A percentile compares a stretch with the other conserved stretches of the same genome.
Conservation (phyloP, 1,284 basidiomycete genomes). For the Stygiomarasmius scandens region DNA sequence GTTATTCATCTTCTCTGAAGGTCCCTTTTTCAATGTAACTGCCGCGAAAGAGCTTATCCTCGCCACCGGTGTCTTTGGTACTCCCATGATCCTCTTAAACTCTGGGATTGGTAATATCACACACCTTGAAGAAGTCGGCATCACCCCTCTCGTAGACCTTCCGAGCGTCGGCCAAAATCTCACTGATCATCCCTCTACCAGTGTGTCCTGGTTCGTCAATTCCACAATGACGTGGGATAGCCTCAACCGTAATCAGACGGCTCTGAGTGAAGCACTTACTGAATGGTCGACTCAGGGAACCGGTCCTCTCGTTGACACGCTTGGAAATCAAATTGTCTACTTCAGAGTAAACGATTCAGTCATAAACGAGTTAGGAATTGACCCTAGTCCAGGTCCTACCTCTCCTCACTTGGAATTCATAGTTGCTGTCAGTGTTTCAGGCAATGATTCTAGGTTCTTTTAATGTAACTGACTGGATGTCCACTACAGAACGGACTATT, state of each 20-base stretch:
- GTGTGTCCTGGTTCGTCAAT: constrained; percentile 20
- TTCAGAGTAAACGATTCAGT: constrained; percentile 16
- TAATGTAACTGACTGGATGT: constrained; percentile 6
- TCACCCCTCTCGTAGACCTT: constrained; percentile 26
- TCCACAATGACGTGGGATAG: constrained; percentile 19
- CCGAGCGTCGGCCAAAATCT: constrained; percentile 36
- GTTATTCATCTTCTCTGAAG: constrained; percentile 16
- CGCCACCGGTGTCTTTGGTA: constrained; percentile 22
- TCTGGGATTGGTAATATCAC: constrained; percentile 33
- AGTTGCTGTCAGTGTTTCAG: constrained; percentile 14
- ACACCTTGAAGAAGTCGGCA: constrained; percentile 25
- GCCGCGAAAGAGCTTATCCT: constrained; percentile 26
- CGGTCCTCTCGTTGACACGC: constrained; percentile 19
- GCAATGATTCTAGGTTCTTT: no score
- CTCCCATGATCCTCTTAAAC: constrained; percentile 33
- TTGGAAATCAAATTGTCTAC: constrained; percentile 17
- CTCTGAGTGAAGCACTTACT: constrained; percentile 11
- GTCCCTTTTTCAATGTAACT: constrained; percentile 16
- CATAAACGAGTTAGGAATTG: constrained; percentile 11
- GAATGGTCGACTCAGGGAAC: constrained; percentile 4
- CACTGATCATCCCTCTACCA: constrained; percentile 30
- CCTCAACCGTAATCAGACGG: constrained; percentile 14
- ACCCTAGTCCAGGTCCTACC: constrained; percentile 19
- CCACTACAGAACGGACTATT: constrained; percentile 10
- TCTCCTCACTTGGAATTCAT: constrained; percentile 22